Percentiles rank a stretch among this genome's conserved stretches.
Conservation (phyloP, 805 yeast genomes). For the Pichia eremophila region DNA sequence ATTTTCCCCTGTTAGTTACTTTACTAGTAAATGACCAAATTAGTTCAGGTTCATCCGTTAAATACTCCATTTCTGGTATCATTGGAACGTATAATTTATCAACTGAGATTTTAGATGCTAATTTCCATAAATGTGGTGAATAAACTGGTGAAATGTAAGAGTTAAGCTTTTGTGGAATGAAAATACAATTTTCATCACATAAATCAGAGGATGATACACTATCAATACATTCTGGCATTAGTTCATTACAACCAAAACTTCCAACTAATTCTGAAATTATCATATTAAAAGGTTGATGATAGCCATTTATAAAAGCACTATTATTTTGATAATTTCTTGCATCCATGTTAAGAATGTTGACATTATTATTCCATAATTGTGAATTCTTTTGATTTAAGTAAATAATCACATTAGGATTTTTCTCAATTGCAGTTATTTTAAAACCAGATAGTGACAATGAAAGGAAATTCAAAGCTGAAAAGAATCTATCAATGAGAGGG, state of each 20-base stretch:
- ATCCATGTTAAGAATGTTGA: slow-evolving; percentile 48
- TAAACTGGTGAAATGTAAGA: slow-evolving; percentile 60
- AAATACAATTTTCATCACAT: slow-evolving; percentile 39
- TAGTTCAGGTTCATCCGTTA: slow-evolving; percentile 38
- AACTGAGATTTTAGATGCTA: slow-evolving; percentile 16
- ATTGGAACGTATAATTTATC: slow-evolving; percentile 24
- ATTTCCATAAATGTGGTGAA: slow-evolving; percentile 42
- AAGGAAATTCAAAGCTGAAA: slow-evolving; percentile 31
- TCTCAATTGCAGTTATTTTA: slow-evolving; percentile 58
- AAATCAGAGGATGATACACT: slow-evolving; percentile 26
- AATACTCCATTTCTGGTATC: slow-evolving; percentile 28
- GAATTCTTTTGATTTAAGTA: slow-evolving; percentile 40
- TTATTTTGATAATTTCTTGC: slow-evolving; percentile 39
- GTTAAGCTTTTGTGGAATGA: slow-evolving; percentile 53
- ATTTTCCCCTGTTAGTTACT: not conserved
- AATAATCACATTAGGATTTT: slow-evolving; percentile 52
- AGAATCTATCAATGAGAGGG: slow-evolving; percentile 53
- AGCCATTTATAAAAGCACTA: not conserved
- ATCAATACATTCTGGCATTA: slow-evolving; percentile 72
- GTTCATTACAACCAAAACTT: slow-evolving; percentile 87
- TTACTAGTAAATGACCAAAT: slow-evolving; percentile 36
- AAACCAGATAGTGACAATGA: slow-evolving; percentile 17
- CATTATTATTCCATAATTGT: slow-evolving; percentile 42
- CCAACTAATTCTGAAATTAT: slow-evolving; percentile 80
- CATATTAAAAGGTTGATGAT: slow-evolving; percentile 20